Conservation (phyloP, 2,329 filamentous ascomycete genomes). For the Eurotiales sp. region DNA sequence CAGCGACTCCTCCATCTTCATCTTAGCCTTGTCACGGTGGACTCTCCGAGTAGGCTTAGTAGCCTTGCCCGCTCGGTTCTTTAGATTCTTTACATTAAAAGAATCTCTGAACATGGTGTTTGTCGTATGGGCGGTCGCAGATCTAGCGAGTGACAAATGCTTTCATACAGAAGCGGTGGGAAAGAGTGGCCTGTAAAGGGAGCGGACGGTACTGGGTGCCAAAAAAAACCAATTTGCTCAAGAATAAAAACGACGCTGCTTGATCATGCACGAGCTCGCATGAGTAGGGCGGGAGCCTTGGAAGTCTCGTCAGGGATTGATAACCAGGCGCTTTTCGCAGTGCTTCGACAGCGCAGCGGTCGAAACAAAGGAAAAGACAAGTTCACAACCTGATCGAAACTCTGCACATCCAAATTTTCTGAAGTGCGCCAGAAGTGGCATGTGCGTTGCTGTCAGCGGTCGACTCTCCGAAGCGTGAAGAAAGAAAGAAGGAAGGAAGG, state of each 20-base stretch:
- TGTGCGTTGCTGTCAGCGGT: conserved; percentile 30
- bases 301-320: conserved; percentile 46
- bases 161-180: conserved; percentile 24
- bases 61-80: conserved; percentile 84
- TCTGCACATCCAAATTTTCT: conserved; percentile 12
- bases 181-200: conserved; percentile 15
- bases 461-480: conserved; percentile 45
- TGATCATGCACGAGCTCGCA: conserved; percentile 50
- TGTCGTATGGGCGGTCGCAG: no score
- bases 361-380: conserved; percentile 27
- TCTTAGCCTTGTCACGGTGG: conserved; percentile 73
- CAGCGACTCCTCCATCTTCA: conserved; percentile 83
- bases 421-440: conserved; percentile 19
- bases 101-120: conserved; percentile 91
- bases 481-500: conserved; percentile 41
- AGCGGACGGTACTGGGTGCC: conserved; percentile 16
- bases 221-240: not conserved
- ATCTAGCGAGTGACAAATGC: conserved; percentile 45
- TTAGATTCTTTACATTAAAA: conserved; percentile 76
- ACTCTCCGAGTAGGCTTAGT: conserved; percentile 73
- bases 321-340: conserved; percentile 3
- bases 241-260: conserved; percentile 35
- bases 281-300: conserved; percentile 46
- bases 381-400: conserved; percentile 11
- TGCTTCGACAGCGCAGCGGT: conserved; percentile 16